Percentiles rank a stretch among this genome's conserved stretches.
phyloP scores from a whole-genome alignment of 2,329 filamentous ascomycete genomes.

The Beauveria brongniartii region DNA sequence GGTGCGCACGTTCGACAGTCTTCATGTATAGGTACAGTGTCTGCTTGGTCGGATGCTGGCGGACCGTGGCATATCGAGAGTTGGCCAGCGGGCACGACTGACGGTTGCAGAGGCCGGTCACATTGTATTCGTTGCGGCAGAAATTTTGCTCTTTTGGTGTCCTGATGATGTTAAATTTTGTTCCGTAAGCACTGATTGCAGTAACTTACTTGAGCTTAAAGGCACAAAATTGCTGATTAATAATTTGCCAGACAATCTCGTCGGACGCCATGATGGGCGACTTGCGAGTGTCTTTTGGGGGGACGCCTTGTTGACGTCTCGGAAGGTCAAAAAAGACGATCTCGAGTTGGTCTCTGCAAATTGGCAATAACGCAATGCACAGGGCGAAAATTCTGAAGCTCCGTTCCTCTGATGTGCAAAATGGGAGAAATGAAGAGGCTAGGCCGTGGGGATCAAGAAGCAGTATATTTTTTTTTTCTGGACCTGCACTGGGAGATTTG shows the following conservation, averaged over 20 bases:
- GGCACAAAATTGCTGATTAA: constrained; percentile 89
- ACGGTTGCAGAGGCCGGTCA: constrained; percentile 73
- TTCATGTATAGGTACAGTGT: constrained; percentile 95
- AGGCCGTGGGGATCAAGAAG: constrained; percentile 1
- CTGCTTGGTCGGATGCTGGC: constrained; percentile 71
- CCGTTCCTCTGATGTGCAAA: background rate
- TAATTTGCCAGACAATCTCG: constrained; percentile 96
- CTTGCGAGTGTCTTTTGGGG: background rate
- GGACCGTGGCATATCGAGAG: constrained; percentile 85
- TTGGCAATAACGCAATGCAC: background rate
- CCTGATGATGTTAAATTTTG: constrained; percentile 35
- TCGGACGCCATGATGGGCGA: constrained; percentile 66
- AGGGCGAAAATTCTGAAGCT: background rate
- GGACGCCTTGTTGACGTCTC: too few relatives aligned
- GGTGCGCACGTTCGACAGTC: constrained; percentile 78
- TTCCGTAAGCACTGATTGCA: too few relatives aligned
- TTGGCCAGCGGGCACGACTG: constrained; percentile 89
- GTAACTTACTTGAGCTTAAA: constrained; percentile 78
- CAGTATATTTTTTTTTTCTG: constrained; percentile 12
- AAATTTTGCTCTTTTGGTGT: constrained; percentile 84
- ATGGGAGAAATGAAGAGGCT: background rate
- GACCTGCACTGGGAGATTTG: background rate
- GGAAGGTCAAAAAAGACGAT: background rate
- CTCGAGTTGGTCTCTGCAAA: background rate
- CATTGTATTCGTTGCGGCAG: constrained; percentile 91